Percentiles rank a stretch among this genome's conserved stretches.
phyloP scores from a whole-genome alignment of 2,329 filamentous ascomycete species.

The Juglanconis sp. region DNA sequence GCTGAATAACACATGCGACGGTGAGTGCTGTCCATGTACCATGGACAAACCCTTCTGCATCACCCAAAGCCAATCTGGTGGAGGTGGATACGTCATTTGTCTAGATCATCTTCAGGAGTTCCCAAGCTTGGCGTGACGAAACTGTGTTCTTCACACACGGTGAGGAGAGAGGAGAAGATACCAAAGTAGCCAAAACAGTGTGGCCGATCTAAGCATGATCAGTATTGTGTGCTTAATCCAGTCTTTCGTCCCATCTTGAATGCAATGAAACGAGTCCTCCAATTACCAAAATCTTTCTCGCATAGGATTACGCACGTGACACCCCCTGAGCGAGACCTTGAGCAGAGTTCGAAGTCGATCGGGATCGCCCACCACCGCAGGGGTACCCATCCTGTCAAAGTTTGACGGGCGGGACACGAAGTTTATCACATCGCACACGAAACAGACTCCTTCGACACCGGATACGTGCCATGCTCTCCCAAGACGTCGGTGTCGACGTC shows the following conservation, averaged over 20 bases:
- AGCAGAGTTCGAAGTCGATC: not conserved
- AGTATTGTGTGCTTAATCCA: too few species aligned
- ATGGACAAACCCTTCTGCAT: not conserved
- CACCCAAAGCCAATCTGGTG: not conserved
- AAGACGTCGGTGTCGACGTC: too few species aligned
- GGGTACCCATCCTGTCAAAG: not conserved
- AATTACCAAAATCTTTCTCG: too few species aligned
- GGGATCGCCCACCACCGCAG: not conserved
- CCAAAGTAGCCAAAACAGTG: not conserved
- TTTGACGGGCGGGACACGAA: not conserved
- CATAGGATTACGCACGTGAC: slow-evolving; percentile 14
- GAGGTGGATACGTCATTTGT: not conserved
- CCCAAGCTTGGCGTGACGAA: not conserved
- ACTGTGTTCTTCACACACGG: not conserved
- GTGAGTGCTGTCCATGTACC: not conserved
- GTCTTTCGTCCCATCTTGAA: too few species aligned
- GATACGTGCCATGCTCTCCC: too few species aligned
- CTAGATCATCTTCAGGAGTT: not conserved
- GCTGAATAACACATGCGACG: not conserved
- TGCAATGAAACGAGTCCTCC: too few species aligned
- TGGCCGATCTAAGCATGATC: not conserved
- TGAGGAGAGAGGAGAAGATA: not conserved
- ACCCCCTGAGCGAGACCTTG: slow-evolving; percentile 4
- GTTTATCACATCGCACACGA: too few species aligned
- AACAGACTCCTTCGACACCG: too few species aligned